Percentiles rank a stretch among this genome's conserved stretches.
phyloP scores from a whole-genome alignment of 805 yeast species.

The Pichia membranifaciens region DNA sequence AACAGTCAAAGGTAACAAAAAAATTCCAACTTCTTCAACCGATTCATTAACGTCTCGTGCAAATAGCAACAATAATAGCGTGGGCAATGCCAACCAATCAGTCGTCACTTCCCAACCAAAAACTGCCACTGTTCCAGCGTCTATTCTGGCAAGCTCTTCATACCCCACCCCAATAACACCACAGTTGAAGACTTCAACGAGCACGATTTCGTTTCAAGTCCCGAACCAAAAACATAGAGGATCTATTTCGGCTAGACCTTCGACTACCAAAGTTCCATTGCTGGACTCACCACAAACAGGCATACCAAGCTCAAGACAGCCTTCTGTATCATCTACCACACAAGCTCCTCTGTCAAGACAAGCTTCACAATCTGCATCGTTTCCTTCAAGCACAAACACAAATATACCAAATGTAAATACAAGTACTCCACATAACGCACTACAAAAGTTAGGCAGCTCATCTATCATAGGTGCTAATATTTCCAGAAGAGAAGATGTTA shows the following conservation, averaged over 20 bases:
- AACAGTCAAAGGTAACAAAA: not conserved
- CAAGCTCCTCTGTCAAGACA: not conserved
- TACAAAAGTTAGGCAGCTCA: not conserved
- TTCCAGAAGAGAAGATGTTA: slow-evolving; percentile 6
- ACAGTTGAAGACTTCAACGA: slow-evolving; percentile 18
- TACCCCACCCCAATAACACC: slow-evolving; percentile 10
- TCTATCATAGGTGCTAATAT: not conserved
- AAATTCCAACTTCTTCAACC: not conserved
- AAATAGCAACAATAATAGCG: not conserved
- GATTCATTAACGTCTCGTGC: not conserved
- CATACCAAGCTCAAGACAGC: slow-evolving; percentile 25
- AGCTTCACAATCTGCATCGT: not conserved
- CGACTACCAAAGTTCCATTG: slow-evolving; percentile 30
- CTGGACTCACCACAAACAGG: slow-evolving; percentile 21
- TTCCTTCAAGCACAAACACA: slow-evolving; percentile 10
- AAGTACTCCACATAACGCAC: not conserved
- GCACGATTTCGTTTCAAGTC: slow-evolving; percentile 42
- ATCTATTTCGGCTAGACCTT: slow-evolving; percentile 51
- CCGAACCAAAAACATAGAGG: slow-evolving; percentile 45
- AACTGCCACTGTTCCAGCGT: slow-evolving; percentile 5
- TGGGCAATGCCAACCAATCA: too few species aligned
- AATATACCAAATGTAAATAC: slow-evolving; percentile 6
- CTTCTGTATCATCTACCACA: slow-evolving; percentile 16
- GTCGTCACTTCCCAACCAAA: slow-evolving; percentile 1
- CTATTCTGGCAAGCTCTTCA: slow-evolving; percentile 9